A percentile compares a stretch with the other conserved stretches of the same genome.
Evolutionary conservation across 2,329 filamentous ascomycete genomes (phyloP).

Genomic region (Teratosphaeria epicoccoides): DNA sequence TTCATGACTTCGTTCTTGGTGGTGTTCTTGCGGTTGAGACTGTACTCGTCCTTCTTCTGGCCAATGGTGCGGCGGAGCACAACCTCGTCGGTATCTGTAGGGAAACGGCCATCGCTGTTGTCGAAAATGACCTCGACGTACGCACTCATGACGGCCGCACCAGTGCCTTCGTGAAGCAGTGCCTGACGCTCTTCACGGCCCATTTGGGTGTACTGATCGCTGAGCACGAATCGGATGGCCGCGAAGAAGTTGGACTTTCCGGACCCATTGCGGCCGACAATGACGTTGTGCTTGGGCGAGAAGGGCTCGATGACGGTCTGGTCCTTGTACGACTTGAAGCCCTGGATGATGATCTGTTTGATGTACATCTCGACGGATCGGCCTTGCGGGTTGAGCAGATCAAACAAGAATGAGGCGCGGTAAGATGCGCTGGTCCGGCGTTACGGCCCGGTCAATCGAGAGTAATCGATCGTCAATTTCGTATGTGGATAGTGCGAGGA

Average conservation of each 20-base stretch:
- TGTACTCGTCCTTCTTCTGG: conserved; percentile 97
- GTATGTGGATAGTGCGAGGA: neutral
- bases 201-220: conserved; percentile 87
- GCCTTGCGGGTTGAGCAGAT: too few species aligned
- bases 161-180: conserved; percentile 93
- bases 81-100: conserved; percentile 82
- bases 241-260: conserved; percentile 99
- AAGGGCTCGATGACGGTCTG: conserved; percentile 98
- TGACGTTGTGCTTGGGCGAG: conserved; percentile 93
- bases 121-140: conserved; percentile 99
- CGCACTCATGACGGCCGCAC: conserved; percentile 96
- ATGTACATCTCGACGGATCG: conserved; percentile 64
- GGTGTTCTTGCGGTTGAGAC: conserved; percentile 89
- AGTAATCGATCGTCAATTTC: neutral
- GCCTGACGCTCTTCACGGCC: conserved; percentile 91
- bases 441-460: neutral
- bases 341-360: conserved; percentile 99
- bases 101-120: conserved; percentile 91
- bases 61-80: conserved; percentile 89
- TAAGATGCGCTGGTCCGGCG: neutral
- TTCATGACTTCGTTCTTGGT: conserved; percentile 93
- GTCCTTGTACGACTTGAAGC: conserved; percentile 97
- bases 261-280: conserved; percentile 96
- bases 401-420: neutral
- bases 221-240: conserved; percentile 94